phyloP scores from a whole-genome alignment of 129 eudicot genomes.

The Flaveria bidentis region DNA sequence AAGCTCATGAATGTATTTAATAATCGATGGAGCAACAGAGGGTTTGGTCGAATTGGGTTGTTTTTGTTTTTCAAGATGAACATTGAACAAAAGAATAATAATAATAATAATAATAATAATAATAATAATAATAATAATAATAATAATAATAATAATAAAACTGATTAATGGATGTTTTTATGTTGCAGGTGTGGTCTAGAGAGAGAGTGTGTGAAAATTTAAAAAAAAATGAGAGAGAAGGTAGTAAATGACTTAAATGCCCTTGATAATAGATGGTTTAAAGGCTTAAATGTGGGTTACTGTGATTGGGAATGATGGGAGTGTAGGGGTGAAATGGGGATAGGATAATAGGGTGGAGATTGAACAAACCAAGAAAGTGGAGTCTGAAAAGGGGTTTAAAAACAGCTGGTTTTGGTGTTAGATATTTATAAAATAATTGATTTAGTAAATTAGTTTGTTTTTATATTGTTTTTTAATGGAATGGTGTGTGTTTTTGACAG shows the following conservation, averaged over 20 bases:
- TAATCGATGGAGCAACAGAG: conserved; percentile 7
- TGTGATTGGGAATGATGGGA: not conserved
- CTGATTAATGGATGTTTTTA: conserved; percentile 30
- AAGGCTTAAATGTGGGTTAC: not conserved
- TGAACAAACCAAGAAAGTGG: conserved; percentile 32
- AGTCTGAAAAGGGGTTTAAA: conserved; percentile 26
- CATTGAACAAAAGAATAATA: conserved; percentile 15
- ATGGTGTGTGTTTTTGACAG: not conserved
- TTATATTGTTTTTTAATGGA: not conserved
- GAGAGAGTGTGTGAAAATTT: conserved; percentile 10
- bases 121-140: conserved; percentile 18
- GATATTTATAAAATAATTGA: not conserved
- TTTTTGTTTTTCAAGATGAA: conserved; percentile 34
- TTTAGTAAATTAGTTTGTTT: not conserved
- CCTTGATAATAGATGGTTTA: not conserved
- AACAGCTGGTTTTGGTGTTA: conserved; percentile 16
- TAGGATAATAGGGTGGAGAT: not conserved
- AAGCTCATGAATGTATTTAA: not conserved
- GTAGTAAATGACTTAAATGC: not conserved
- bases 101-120: too few species aligned
- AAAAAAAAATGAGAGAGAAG: not conserved
- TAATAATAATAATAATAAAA: conserved; percentile 18
- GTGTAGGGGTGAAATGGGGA: conserved; percentile 28
- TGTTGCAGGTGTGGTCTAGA: conserved; percentile 36
- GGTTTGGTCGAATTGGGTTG: conserved; percentile 26